phyloP scores from a whole-genome alignment of 306 rosid species.

The Begonia loranthoides region DNA sequence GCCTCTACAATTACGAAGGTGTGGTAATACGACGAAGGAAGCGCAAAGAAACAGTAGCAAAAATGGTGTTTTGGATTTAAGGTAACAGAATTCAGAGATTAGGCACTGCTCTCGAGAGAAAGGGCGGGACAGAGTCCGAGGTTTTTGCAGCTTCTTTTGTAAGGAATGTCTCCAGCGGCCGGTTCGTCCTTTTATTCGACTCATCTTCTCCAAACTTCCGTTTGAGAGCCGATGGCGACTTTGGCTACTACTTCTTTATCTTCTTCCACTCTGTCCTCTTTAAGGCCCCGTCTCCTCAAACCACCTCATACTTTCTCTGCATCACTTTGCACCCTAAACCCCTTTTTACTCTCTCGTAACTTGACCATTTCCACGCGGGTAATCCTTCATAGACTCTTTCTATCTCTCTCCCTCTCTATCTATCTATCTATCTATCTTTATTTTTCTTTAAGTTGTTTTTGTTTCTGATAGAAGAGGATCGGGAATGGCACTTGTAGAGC shows the following conservation, averaged over 20 bases:
- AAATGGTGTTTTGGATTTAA: no score
- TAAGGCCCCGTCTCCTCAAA: conserved; percentile 3
- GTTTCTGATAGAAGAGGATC: conserved; percentile 8
- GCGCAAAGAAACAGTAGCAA: no score
- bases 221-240: background rate
- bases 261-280: conserved; percentile 1
- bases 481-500: conserved; percentile 27
- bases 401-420: background rate
- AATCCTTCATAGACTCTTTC: background rate
- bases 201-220: no score
- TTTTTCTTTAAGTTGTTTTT: background rate
- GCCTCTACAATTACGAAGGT: no score
- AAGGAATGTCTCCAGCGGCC: no score
- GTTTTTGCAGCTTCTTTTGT: no score
- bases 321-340: conserved; percentile 1
- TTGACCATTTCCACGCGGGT: conserved; percentile 9
- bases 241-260: background rate
- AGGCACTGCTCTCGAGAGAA: no score
- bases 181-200: no score
- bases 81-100: no score
- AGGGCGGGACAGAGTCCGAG: no score
- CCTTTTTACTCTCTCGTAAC: conserved; percentile 1
- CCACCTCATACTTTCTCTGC: conserved; percentile 10
- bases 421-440: background rate
- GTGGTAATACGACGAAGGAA: no score